A percentile compares a stretch with the other conserved stretches of the same genome.
These are phyloP conservation scores for Termitomyces titanicus DNA, from an alignment of 768 basidiomycete species.

Conservation along the genomic window DNA sequence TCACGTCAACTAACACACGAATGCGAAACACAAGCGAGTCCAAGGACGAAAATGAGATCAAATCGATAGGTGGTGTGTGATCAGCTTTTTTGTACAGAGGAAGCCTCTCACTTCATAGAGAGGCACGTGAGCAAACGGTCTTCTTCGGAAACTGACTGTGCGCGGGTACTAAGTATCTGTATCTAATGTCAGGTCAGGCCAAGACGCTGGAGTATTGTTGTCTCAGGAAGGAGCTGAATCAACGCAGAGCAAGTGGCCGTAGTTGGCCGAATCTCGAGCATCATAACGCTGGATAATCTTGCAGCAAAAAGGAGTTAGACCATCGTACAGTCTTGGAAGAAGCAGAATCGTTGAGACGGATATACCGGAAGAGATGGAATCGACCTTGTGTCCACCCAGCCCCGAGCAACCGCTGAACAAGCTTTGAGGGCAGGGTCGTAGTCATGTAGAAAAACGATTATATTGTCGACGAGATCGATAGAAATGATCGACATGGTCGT, in stretches of 20 bases:
- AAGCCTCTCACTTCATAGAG: conserved; percentile 3
- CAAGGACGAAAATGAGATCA: conserved; percentile 10
- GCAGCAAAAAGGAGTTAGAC: not conserved
- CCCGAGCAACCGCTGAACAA: conserved; percentile 22
- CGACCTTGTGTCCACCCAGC: conserved; percentile 24
- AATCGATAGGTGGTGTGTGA: conserved; percentile 8
- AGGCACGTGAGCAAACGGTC: no score
- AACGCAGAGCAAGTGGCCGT: not conserved
- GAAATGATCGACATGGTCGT: conserved; percentile 2
- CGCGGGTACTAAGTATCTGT: no score
- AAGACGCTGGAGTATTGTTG: conserved; percentile 1
- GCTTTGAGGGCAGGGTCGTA: no score
- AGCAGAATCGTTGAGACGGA: conserved; percentile 14
- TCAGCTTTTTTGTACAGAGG: conserved; percentile 15
- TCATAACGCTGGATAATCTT: not conserved
- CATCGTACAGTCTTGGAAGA: not conserved
- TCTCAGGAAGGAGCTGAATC: not conserved
- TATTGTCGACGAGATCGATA: conserved; percentile 22
- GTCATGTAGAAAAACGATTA: conserved; percentile 28
- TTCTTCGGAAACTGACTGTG: no score
- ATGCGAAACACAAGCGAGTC: conserved; percentile 17
- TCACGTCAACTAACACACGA: conserved; percentile 19
- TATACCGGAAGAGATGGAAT: conserved; percentile 21
- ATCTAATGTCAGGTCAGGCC: conserved; percentile 7
- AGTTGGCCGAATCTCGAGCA: not conserved